Conservation (phyloP, 1,284 basidiomycete genomes). For the Phellinidium pouzarii region DNA sequence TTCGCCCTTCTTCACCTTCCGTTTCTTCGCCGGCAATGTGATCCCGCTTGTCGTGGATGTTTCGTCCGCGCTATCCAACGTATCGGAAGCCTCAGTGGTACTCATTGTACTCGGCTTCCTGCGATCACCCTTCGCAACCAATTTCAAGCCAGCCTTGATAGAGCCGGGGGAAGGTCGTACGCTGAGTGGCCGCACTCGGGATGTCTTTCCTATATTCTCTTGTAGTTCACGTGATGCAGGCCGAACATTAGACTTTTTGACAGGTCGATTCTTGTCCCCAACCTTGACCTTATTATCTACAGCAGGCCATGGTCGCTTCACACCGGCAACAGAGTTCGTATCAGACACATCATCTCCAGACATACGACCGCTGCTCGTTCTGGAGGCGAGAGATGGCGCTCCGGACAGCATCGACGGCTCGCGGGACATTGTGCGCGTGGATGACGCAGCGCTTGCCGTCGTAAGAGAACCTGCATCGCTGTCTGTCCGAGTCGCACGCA, state of each 20-base stretch:
- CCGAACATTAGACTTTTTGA: constrained; percentile 26
- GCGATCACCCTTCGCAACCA: not conserved
- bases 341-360: constrained; percentile 3
- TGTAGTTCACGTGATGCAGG: constrained; percentile 20
- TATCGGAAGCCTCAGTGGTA: not conserved
- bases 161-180: not conserved
- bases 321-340: constrained; percentile 4
- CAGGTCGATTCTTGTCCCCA: not conserved
- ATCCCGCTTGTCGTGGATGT: not conserved
- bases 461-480: constrained; percentile 14
- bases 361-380: constrained; percentile 1
- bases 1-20: constrained; percentile 3
- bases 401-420: constrained; percentile 1
- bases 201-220: not conserved
- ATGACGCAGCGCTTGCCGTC: constrained; percentile 7
- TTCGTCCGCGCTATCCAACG: constrained; percentile 11
- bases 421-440: constrained; percentile 5
- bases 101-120: not conserved
- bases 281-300: not conserved
- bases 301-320: constrained; percentile 11
- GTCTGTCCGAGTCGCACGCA: constrained; percentile 1
- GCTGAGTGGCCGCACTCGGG: not conserved
- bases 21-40: constrained; percentile 1
- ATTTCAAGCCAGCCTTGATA: not conserved
- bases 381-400: constrained; percentile 16